Conservation (phyloP, 371 early-diverging fungal species). For the Chytridiales sp. region DNA sequence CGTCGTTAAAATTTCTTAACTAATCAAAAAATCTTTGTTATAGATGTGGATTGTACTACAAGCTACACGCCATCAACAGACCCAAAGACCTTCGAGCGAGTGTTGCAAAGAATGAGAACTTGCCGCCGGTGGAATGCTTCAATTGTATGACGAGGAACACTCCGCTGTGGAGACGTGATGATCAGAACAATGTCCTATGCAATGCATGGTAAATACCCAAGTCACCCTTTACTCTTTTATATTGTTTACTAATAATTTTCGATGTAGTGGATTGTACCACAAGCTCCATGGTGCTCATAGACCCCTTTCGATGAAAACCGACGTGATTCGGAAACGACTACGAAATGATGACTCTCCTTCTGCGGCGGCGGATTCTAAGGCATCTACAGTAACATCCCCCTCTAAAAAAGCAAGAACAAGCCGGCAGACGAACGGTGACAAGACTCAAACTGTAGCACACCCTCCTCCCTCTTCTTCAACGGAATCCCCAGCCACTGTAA, state of each 20-base stretch:
- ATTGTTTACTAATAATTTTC: not conserved
- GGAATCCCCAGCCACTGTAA: too few relatives aligned
- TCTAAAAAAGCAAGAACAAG: too few relatives aligned
- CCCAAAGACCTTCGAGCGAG: slow-evolving; percentile 38
- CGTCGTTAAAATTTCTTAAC: slow-evolving; percentile 64
- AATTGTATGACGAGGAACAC: slow-evolving; percentile 82
- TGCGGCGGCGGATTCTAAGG: too few relatives aligned
- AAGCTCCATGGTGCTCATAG: slow-evolving; percentile 32
- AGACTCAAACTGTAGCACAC: too few relatives aligned
- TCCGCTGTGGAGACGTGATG: slow-evolving; percentile 85
- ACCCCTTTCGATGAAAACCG: slow-evolving; percentile 33
- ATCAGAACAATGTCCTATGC: slow-evolving; percentile 73
- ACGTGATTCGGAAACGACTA: slow-evolving; percentile 36
- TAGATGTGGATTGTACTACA: slow-evolving; percentile 85
- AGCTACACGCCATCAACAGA: slow-evolving; percentile 73
- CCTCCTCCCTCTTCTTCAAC: too few relatives aligned
- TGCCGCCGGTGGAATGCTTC: slow-evolving; percentile 51
- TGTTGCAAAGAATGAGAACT: slow-evolving; percentile 43
- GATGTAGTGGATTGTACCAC: slow-evolving; percentile 1
- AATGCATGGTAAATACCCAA: slow-evolving; percentile 65
- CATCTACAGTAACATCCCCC: too few relatives aligned
- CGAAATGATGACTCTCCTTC: slow-evolving; percentile 31
- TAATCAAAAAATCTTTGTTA: slow-evolving; percentile 80
- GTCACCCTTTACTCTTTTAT: not conserved
- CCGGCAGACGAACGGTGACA: too few relatives aligned